Evolutionary conservation across 352 stramenopile species (phyloP), one percentile per base, ranked within the genome.

Genomic region (Porosira glacialis): DNA sequence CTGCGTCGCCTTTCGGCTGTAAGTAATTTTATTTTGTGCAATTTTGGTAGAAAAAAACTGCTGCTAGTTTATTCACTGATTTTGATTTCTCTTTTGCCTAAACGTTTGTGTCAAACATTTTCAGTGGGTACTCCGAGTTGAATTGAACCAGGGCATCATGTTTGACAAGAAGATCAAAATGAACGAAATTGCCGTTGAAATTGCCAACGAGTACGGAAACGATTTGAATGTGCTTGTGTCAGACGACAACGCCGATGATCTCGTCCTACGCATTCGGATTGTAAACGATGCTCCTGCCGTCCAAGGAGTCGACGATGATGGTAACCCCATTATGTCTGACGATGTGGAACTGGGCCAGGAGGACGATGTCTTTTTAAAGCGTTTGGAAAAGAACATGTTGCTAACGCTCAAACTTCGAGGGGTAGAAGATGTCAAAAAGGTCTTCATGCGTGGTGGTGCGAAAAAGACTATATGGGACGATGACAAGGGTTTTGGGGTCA

Each of bases 61-160:
- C n/a, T n/a, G n/a, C n/a, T n/a, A n/a, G n/a, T n/a, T n/a, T n/a
- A n/a, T n/a, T n/a, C n/a, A n/a, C n/a, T n/a, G n/a, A n/a, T n/a
- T n/a, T n/a, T n/a, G n/a, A n/a, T n/a, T n/a, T n/a, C n/a, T n/a
- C n/a, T n/a, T n/a, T n/a, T n/a, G n/a, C n/a, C n/a, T n/a, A n/a
- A n/a, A n/a, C n/a, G n/a, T n/a, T n/a, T n/a, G n/a, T n/a, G n/a
- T n/a, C n/a, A n/a, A n/a, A n/a, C n/a, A n/a, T n/a, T n/a, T n/a
- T n/a, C n/a, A 96, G 35, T 99, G 97, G 97, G 86, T 99, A 52
- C 87, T 99, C 50, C 94, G 97, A 69, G 97, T 99, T 52, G 96
- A 98, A 70, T 83, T 99, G 26, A 97, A 99, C 80, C 92, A 95
- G 70, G 94, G 97, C 77, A 95, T 97, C 78, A 96, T 98, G 82